A percentile compares a stretch with the other conserved stretches of the same genome.
These are phyloP conservation scores for Fusarium anguioides DNA, from an alignment of 2,329 filamentous ascomycete species.

Conservation along the genomic window DNA sequence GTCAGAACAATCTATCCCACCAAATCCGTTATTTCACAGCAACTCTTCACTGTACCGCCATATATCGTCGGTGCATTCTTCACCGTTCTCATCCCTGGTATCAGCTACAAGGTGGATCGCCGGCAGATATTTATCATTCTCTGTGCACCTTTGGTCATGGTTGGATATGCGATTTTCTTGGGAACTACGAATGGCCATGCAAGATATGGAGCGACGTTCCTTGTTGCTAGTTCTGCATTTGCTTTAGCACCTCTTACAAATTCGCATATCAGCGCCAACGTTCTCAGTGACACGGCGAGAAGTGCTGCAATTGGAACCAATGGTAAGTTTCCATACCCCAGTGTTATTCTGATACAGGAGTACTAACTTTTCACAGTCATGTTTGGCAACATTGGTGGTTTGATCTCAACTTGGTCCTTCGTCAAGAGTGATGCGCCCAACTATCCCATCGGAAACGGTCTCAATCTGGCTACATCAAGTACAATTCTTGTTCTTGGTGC, in stretches of 20 bases:
- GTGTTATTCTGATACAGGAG: accelerated
- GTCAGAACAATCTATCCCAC: conserved; percentile 74
- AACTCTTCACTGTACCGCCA: conserved; percentile 76
- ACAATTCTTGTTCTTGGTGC: conserved; percentile 61
- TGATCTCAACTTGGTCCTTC: conserved; percentile 73
- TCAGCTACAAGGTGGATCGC: conserved; percentile 70
- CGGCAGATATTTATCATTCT: conserved; percentile 71
- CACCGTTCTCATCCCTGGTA: conserved; percentile 68
- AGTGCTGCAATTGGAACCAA: conserved; percentile 73
- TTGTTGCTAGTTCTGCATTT: conserved; percentile 61
- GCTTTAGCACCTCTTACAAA: conserved; percentile 42
- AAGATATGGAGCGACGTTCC: conserved; percentile 76
- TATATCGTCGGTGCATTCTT: conserved; percentile 77
- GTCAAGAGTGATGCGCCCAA: conserved; percentile 71
- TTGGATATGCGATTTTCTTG: conserved; percentile 78
- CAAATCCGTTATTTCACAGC: conserved; percentile 67
- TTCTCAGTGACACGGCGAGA: conserved; percentile 76
- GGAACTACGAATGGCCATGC: conserved; percentile 62
- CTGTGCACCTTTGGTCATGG: conserved; percentile 71
- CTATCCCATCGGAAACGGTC: conserved; percentile 75
- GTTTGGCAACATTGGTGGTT: conserved; percentile 76
- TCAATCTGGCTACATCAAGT: conserved; percentile 70
- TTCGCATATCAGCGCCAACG: conserved; percentile 69
- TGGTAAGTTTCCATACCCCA: neutral
- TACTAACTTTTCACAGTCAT: conserved; percentile 58